Evolutionary conservation across 768 basidiomycete species (phyloP), one percentile per base, ranked within the genome.

Genomic region (Mycena pura): DNA sequence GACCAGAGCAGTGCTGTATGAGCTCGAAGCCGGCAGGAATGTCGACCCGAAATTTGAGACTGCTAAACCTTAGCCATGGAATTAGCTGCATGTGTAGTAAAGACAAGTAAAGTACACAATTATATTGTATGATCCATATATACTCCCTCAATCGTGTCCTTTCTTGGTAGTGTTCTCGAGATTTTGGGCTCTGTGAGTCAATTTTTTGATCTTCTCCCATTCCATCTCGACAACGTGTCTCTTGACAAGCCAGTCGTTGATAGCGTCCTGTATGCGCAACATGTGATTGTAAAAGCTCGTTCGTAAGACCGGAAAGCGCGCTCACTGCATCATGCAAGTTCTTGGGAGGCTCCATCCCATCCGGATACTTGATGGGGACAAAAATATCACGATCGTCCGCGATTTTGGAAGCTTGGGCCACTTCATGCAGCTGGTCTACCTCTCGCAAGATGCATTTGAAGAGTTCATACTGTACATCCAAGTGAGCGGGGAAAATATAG

Each of bases 191-290:
- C n/a, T 15, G 4, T 51, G 49, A 17, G 45, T 15, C 19, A 59
- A 22, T 1, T 13, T 64, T 34, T 90, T 87, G 49, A 93, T 71
- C 65, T 80, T 87, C 56, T 82, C 80, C 90, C 90, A 93, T 67
- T 90, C 86, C 58, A 76, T 76, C 17, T 88, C 83, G 57, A 93
- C 87, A 40, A 91, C 72, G 17, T 82, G 81, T 32, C 91, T 81
- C 61, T 86, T 74, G 60, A 92, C 92, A 10, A 95, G 80, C 91
- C 91, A 93, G 22, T 91, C 89, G 76, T 89, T 88, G 34, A 93
- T 78, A n/a, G 76, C 85, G 68, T 94, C 91, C 62, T 63, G 22
- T n/a, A n/a, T 1, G 14, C 3, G 21, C 10, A 9, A 1, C 8
- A n/a, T 47, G 17, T 47, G 36, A 47, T 14, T n/a, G 17, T 15